Base-by-base conservation (phyloP, 345 rosid species). In the Citrus australasica region DNA sequence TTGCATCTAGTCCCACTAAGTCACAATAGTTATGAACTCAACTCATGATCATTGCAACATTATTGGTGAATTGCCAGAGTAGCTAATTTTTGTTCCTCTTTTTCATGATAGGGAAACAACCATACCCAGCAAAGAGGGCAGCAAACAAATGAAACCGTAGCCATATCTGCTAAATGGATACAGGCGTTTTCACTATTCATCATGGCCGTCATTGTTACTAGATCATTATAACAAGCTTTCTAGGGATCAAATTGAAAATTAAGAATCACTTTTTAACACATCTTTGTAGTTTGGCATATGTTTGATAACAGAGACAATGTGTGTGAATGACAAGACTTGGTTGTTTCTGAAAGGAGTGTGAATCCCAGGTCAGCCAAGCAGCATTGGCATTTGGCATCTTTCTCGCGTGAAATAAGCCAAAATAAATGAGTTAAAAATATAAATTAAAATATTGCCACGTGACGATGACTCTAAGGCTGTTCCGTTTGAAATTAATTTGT, bases 101-200 rank as follows among this genome's bases (percentile, higher is more conserved):
- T 58, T 33, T 66, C 28, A n/a, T 66, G 72, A 33, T 33, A 70
- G 86, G 81, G 70, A 76, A 42, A 60, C 32, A 77, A 56, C 56
- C 70, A 51, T 35, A 71, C 86, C 30, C 65, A 65, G 53, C 42
- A 40, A 38, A 76, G 67, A 56, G 62, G 59, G 33, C 61, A 71
- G 51, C 51, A 53, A 63, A 38, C 64, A 48, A 80, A 63, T 58
- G 75, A 48, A 71, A 70, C 62, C 13, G 73, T 69, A 37, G 76
- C 59, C 25, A 3, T 51, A n/a, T 48, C 69, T 42, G 71, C 76
- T 53, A 81, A 60, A 48, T 62, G 78, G 78, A 58, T 63, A 65
- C 67, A 70, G 73, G 2, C 77, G 66, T 13, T 58, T 5, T 65
- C 32, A 21, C 67, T 70, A 16, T 27, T 81, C 59, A 21, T 78